Evolutionary conservation across 75 land plant genomes (phyloP), one percentile per base, ranked within the genome.

Genomic region (Cryptomeria japonica): DNA sequence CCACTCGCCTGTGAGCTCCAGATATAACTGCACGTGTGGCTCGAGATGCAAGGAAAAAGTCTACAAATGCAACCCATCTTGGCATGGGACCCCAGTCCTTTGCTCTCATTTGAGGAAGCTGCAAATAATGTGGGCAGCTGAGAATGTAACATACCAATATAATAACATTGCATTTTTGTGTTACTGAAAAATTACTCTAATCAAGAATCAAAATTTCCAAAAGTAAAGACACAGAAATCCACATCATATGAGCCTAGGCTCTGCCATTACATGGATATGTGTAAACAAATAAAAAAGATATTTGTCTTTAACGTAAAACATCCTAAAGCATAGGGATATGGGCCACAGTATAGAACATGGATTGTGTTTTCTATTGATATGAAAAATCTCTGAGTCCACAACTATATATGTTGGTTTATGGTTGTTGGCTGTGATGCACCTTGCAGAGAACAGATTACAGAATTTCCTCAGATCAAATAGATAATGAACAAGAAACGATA

Each of bases 51-150:
- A 97, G 94, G 82, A 96, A 97, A 89, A 97, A 96, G 44, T 97
- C 99, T 38, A 97, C 98, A 84, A 97, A 89, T 49, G 98, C 95
- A 32, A 96, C 99, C 98, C 99, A 97, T 88, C 99, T 92, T 32
- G 99, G 98, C 86, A 94, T 94, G 34, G 98, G 93, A 13, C 99
- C 99, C 99, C 99, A 97, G 79, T 97, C 99, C 82, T 93, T 94
- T 16, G 86, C 87, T 93, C 97, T 93, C 73, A 93, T 93, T 41
- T 91, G 90, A 25, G 94, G 89, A 55, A 88, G 88, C 87, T 93
- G 90, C 18, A 77, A 13, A 85, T 11, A 39, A 31, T 44, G 51
- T 42, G 51, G 32, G 46, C 32, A n/a, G n/a, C 46, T 82, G 51
- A 82, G 44, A 10, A 44, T 22, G 39, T 80, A 4, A 10, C 28